Base-by-base conservation (phyloP, 441 rosid genomes). In the Croton laevigatus region DNA sequence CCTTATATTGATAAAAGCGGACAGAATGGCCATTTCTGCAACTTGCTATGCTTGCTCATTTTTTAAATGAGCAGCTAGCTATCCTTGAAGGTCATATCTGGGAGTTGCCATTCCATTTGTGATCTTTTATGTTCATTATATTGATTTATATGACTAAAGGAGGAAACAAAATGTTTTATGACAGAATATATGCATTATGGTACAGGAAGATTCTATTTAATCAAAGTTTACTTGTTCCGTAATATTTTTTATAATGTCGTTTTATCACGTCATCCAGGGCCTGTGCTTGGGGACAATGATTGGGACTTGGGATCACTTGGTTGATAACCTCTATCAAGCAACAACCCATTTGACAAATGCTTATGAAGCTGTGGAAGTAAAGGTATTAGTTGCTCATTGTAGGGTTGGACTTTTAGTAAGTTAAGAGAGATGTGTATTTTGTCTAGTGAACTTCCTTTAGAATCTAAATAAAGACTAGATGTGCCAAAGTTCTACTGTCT, bases 271-370 rank as follows among this genome's bases (percentile, higher is more conserved):
- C 49, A 58, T 62, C 1, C 55, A 82, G 91, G 89, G 86, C 86
- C 70, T 87, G 84, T 76, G 81, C 85, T 44, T 87, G 88, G 91
- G 89, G 81, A 73, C 89, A 83, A 74, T 83, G 81, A 83, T 17
- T 34, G 67, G 74, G 66, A 65, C 32, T 12, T 36, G 55, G 51
- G 65, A 60, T 12, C 61, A 53, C 52, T 45, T 57, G 55, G 20
- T 71, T 65, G 60, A 65, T 69, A 20, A 54, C 27, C 59, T 71
- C 63, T 27, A 65, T 62, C 78, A 65, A 49, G 67, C 57, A 59
- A 70, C 73, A 54, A 70, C 73, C 75, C 17, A 65, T 70, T 61
- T 48, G 69, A 69, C 70, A 52, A 58, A 71, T 37, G 57, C 69
- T 71, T 59, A 32, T 49, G 32, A 55, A 67, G 76, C 72, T 23